A percentile compares a stretch with the other conserved stretches of the same genome.
These are phyloP conservation scores for Magnaporthiopsis rhizophila DNA, from an alignment of 2,329 filamentous ascomycete genomes.

Conservation along the genomic window DNA sequence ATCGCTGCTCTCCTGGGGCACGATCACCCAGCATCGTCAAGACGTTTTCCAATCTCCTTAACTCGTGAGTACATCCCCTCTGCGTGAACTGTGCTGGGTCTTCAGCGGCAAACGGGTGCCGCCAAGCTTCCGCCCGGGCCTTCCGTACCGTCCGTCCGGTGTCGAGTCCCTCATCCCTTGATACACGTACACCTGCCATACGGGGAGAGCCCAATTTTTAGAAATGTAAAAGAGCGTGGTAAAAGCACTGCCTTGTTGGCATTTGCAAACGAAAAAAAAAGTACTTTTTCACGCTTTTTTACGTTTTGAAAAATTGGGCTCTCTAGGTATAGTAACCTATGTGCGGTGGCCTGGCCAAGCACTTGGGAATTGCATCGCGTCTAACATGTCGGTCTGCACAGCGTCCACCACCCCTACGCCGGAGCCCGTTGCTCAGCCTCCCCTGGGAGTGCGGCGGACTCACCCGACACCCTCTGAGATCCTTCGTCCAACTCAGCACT, in stretches of 20 bases:
- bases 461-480: constrained; percentile 48
- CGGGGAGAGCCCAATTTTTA: no score
- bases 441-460: constrained; percentile 74
- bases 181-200: neutral
- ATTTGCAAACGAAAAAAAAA: no score
- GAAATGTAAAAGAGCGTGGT: no score
- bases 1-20: constrained; percentile 26
- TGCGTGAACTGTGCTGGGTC: neutral
- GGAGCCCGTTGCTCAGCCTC: constrained; percentile 89
- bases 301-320: no score
- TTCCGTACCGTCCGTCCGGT: neutral
- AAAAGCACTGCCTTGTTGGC: no score
- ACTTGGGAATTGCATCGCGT: constrained; percentile 6
- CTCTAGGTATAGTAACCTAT: no score
- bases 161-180: neutral
- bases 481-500: constrained; percentile 2
- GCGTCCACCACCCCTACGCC: constrained; percentile 93
- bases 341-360: neutral
- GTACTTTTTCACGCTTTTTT: no score
- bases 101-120: neutral
- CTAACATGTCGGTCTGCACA: constrained; percentile 27
- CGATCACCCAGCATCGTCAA: constrained; percentile 67
- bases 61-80: constrained; percentile 61
- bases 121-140: neutral
- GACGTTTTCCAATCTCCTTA: constrained; percentile 97